These are phyloP conservation scores for Boletales sp. DNA, from an alignment of 768 basidiomycete species.

Conservation along the genomic window DNA sequence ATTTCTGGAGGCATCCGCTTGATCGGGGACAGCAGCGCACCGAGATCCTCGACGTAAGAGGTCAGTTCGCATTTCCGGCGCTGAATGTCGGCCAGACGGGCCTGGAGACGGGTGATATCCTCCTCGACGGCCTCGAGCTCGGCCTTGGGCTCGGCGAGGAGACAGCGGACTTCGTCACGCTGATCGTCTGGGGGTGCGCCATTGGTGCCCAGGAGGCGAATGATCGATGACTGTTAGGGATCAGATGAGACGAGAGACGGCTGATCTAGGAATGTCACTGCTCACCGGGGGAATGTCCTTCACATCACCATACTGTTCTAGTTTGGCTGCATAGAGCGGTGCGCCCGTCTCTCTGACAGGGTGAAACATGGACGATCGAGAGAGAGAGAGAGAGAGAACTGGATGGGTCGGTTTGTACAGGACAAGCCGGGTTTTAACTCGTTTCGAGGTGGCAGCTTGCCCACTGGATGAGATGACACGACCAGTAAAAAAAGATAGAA, in stretches of 20 bases:
- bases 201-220: constrained; percentile 28
- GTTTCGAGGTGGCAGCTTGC: neutral
- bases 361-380: constrained; percentile 9
- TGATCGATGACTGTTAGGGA: constrained; percentile 26
- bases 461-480: neutral
- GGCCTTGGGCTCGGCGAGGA: constrained; percentile 25
- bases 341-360: constrained; percentile 20
- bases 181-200: constrained; percentile 24
- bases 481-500: constrained; percentile 1
- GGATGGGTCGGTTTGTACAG: neutral
- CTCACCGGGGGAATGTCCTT: constrained; percentile 29
- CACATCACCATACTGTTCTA: constrained; percentile 27
- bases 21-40: constrained; percentile 31
- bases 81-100: constrained; percentile 29
- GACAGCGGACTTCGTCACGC: constrained; percentile 22
- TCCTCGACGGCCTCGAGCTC: constrained; percentile 25
- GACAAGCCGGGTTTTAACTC: neutral
- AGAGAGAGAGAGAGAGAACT: neutral
- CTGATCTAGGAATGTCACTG: neutral
- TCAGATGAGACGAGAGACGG: neutral
- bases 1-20: constrained; percentile 32
- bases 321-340: constrained; percentile 22
- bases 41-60: constrained; percentile 31
- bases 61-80: constrained; percentile 25
- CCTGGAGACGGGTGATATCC: constrained; percentile 24